A percentile compares a stretch with the other conserved stretches of the same genome.
phyloP scores from a whole-genome alignment of 768 basidiomycete species.

The Psilocybe cubensis region DNA sequence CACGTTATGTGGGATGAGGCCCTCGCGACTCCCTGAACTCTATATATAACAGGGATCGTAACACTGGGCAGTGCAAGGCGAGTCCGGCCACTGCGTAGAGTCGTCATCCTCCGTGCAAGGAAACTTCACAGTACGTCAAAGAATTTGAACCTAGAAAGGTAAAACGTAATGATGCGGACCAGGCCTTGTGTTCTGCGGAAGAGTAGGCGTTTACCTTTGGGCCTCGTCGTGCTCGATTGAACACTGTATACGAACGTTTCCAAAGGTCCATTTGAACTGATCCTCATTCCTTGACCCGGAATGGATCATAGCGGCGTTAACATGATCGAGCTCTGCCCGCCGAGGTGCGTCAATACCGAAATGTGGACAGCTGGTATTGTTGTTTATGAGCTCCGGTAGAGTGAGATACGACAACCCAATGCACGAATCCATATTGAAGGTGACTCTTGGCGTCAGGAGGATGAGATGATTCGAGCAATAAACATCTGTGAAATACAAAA shows the following conservation, averaged over 20 bases:
- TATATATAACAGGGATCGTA: not conserved
- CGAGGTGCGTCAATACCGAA: not conserved
- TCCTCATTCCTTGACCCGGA: not conserved
- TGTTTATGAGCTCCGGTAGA: not conserved
- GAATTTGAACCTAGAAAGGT: constrained; percentile 1
- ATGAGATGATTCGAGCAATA: too few species aligned
- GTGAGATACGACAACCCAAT: not conserved
- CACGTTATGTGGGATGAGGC: not conserved
- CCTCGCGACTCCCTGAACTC: not conserved
- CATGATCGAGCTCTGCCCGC: not conserved
- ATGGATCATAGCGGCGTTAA: not conserved
- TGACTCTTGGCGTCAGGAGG: too few species aligned
- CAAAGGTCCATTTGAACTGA: not conserved
- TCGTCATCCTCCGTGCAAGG: not conserved
- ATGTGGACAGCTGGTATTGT: not conserved
- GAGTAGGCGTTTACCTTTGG: not conserved
- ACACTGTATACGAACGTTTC: not conserved
- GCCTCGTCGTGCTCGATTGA: not conserved
- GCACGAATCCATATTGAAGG: too few species aligned
- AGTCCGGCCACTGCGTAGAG: not conserved
- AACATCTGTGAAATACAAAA: not conserved
- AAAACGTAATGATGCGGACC: constrained; percentile 10
- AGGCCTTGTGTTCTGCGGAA: not conserved
- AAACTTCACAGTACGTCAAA: constrained; percentile 11
- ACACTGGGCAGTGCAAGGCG: not conserved